These are phyloP conservation scores for Coemansia sp. DNA, from an alignment of 192 early-diverging fungal species.

Conservation along the genomic window DNA sequence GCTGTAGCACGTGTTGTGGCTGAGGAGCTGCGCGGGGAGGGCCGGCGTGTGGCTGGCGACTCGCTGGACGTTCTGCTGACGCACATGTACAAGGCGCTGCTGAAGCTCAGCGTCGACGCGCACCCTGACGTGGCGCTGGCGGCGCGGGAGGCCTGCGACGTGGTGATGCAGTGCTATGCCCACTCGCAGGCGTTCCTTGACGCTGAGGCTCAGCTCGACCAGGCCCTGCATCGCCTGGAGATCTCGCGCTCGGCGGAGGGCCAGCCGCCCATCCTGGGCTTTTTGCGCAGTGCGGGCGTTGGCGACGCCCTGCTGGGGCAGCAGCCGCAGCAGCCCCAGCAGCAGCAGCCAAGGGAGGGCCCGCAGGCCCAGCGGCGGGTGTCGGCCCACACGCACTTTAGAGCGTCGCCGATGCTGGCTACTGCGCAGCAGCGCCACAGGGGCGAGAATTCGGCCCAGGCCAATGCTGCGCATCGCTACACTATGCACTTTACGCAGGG, in stretches of 20 bases:
- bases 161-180: slow-evolving; percentile 51
- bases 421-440: background rate
- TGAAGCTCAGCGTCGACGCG: slow-evolving; percentile 80
- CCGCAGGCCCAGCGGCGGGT: slow-evolving; percentile 18
- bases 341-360: slow-evolving; percentile 9
- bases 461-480: slow-evolving; percentile 28
- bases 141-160: slow-evolving; percentile 75
- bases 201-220: slow-evolving; percentile 33
- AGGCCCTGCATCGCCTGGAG: slow-evolving; percentile 41
- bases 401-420: background rate
- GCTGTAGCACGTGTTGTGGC: slow-evolving; percentile 60
- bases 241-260: slow-evolving; percentile 30
- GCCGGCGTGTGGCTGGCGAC: slow-evolving; percentile 4
- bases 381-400: slow-evolving; percentile 14
- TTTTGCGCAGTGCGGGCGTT: slow-evolving; percentile 21
- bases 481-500: slow-evolving; percentile 40
- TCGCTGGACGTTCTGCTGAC: slow-evolving; percentile 37
- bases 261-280: slow-evolving; percentile 30
- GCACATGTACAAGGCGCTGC: slow-evolving; percentile 80
- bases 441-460: background rate
- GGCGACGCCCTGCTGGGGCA: slow-evolving; percentile 43
- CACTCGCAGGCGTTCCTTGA: slow-evolving; percentile 41
- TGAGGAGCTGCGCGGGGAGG: slow-evolving; percentile 48
- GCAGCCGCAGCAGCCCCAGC: slow-evolving; percentile 5
- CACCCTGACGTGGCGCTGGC: slow-evolving; percentile 70